phyloP scores from a whole-genome alignment of 345 rosid species.

The Rubroshorea leprosula region DNA sequence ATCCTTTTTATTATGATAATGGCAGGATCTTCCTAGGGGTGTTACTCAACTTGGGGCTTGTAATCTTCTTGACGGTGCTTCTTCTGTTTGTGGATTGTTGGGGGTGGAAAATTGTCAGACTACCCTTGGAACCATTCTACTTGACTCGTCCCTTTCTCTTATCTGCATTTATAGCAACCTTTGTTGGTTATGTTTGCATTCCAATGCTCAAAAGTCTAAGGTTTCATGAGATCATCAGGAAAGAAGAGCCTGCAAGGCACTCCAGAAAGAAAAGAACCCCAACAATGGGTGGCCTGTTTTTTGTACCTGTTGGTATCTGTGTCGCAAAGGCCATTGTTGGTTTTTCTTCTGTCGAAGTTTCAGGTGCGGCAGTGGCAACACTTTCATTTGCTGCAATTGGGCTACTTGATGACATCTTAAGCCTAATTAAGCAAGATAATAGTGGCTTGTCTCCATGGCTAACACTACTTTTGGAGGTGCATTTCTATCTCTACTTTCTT shows the following conservation, averaged over 20 bases:
- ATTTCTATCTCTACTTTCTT: no score
- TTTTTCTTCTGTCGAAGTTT: slow-evolving; percentile 60
- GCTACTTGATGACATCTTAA: slow-evolving; percentile 53
- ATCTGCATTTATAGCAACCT: slow-evolving; percentile 44
- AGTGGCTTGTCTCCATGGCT: slow-evolving; percentile 49
- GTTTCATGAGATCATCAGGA: slow-evolving; percentile 39
- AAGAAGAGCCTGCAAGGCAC: slow-evolving; percentile 34
- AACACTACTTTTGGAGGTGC: slow-evolving; percentile 67
- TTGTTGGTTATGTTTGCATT: slow-evolving; percentile 65
- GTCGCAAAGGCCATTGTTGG: slow-evolving; percentile 55
- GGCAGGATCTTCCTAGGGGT: slow-evolving; percentile 73
- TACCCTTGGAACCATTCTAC: slow-evolving; percentile 67
- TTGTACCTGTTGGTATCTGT: slow-evolving; percentile 65
- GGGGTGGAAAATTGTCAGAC: slow-evolving; percentile 89
- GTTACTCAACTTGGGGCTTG: slow-evolving; percentile 51
- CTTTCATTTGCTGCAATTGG: slow-evolving; percentile 70
- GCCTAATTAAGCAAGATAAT: slow-evolving; percentile 31
- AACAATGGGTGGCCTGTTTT: slow-evolving; percentile 84
- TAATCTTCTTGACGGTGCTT: slow-evolving; percentile 45
- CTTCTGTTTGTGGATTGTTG: slow-evolving; percentile 70
- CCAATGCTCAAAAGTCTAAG: slow-evolving; percentile 59
- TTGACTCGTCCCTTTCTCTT: slow-evolving; percentile 63
- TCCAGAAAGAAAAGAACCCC: slow-evolving; percentile 54
- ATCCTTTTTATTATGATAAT: background rate
- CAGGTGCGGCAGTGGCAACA: slow-evolving; percentile 62